Evolutionary conservation across 257 asterid species (phyloP), one percentile per base, ranked within the genome.

Genomic region (Hygrophila difformis): DNA sequence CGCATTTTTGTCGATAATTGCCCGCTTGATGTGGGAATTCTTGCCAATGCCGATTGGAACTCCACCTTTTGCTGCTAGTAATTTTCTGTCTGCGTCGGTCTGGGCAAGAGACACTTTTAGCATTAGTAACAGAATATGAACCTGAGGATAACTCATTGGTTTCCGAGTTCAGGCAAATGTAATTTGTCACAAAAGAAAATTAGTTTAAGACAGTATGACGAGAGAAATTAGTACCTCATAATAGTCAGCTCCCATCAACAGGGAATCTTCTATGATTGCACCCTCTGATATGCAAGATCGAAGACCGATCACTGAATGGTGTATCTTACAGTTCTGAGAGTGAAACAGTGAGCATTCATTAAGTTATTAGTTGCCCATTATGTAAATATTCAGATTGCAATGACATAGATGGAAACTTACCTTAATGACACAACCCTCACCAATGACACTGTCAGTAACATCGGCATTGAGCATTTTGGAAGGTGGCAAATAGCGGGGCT

Each of bases 161-260:
- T 33, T 33, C 12, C 37, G 1, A 33, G 8, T 33, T 9, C 12
- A 12, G 3, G 2, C 8, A 33, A 10, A 9, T 33, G 37, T 33
- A 12, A 10, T 33, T 24, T 24, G 29, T 24, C 29, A 24, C 29
- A 26, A 26, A 26, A 0, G 4, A 26, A 26, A 26, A 26, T 3
- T 26, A 26, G n/a, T n/a, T n/a, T n/a, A n/a, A n/a, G n/a, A n/a
- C n/a, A n/a, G n/a, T n/a, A n/a, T n/a, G n/a, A n/a, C n/a, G n/a
- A n/a, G n/a, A n/a, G n/a, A n/a, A n/a, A n/a, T n/a, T n/a, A 47
- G 47, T 64, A 79, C 89, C 84, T 79, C 89, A 29, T 79, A 79
- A 64, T 79, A 79, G 61, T 79, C 89, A 21, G 89, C 89, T 61
- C 89, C 89, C 89, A 79, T 79, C 59, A 79, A 14, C 48, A 79